phyloP scores from a whole-genome alignment of 1,139 yeast genomes.

The Magnusiomyces suaveolens region DNA sequence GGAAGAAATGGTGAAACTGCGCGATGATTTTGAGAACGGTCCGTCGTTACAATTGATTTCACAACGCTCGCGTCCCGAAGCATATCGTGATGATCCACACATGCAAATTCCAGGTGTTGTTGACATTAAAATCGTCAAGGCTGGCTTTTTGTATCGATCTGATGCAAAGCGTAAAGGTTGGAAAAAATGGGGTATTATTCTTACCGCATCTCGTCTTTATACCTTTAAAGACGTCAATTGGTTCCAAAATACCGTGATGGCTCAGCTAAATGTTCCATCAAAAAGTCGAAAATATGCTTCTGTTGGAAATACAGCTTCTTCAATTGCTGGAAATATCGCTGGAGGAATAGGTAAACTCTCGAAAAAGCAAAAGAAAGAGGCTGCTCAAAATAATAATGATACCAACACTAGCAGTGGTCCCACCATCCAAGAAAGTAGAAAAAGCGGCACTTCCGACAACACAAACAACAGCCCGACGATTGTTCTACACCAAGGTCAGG shows the following conservation, averaged over 20 bases:
- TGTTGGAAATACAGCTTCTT: not conserved
- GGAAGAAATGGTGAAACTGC: slow-evolving; percentile 25
- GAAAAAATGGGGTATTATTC: slow-evolving; percentile 37
- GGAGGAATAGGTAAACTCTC: slow-evolving; percentile 3
- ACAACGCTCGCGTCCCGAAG: slow-evolving; percentile 32
- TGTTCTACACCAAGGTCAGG: not conserved
- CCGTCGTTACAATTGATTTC: slow-evolving; percentile 32
- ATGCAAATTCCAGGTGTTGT: slow-evolving; percentile 33
- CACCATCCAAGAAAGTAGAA: not conserved
- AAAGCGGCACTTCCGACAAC: slow-evolving; percentile 6
- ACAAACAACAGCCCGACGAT: slow-evolving; percentile 11
- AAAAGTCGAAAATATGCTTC: not conserved
- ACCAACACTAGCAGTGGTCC: not conserved
- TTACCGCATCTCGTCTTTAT: slow-evolving; percentile 36
- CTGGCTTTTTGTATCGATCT: slow-evolving; percentile 33
- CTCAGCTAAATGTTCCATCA: slow-evolving; percentile 1
- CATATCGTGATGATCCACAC: slow-evolving; percentile 26
- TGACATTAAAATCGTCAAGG: slow-evolving; percentile 34
- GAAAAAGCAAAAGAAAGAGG: slow-evolving; percentile 20
- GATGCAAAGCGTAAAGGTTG: slow-evolving; percentile 33
- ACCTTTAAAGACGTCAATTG: slow-evolving; percentile 35
- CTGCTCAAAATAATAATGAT: not conserved
- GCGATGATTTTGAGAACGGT: slow-evolving; percentile 29
- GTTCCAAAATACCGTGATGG: slow-evolving; percentile 27
- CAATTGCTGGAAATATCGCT: slow-evolving; percentile 1